Base-by-base conservation (phyloP, 768 basidiomycete species). In the Hortiboletus campestris region DNA sequence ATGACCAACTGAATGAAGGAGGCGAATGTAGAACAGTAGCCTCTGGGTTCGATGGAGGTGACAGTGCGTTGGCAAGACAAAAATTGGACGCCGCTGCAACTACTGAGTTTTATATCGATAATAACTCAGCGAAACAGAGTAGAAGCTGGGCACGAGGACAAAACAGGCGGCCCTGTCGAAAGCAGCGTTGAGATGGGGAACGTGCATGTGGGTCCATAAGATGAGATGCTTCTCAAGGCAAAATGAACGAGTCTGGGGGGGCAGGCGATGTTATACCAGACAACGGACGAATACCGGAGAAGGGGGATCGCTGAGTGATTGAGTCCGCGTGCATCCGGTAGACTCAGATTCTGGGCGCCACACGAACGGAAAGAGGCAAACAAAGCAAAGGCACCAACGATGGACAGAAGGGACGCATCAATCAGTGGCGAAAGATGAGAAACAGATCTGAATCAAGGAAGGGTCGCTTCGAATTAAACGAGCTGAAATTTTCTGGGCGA, bases 41-140 rank as follows among this genome's bases (percentile, higher is more conserved):
- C 56, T 49, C 62, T 60, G 63, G 52, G 46, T 63, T 57, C 56
- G 69, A 56, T 59, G 67, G 50, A 57, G 69, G 62, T 72, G 70
- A 67, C 66, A 56, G 70, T 70, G 47, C 40, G 72, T 73, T 73
- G 70, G 61, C 64, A 71, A 70, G 71, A 64, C 67, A 63, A 56
- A 73, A 71, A 71, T 73, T 68, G 70, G 64, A 70, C 66, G 65
- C 65, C 70, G 71, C 67, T 61, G 71, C 64, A 72, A 67, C 64
- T 63, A 63, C 70, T 70, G 72, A 70, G 71, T 70, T 71, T 72
- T 71, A 71, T 71, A 73, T 62, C 60, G 59, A 72, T 72, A 73
- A 65, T 72, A 71, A 71, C 70, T 71, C 70, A 71, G 70, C 70
- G 70, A 71, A 73, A 63, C 72, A 71, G 63, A 66, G 68, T 61